Evolutionary conservation across 2,329 filamentous ascomycete genomes (phyloP), one percentile per base, ranked within the genome.

Genomic region (Ploettnerulaceae sp.): DNA sequence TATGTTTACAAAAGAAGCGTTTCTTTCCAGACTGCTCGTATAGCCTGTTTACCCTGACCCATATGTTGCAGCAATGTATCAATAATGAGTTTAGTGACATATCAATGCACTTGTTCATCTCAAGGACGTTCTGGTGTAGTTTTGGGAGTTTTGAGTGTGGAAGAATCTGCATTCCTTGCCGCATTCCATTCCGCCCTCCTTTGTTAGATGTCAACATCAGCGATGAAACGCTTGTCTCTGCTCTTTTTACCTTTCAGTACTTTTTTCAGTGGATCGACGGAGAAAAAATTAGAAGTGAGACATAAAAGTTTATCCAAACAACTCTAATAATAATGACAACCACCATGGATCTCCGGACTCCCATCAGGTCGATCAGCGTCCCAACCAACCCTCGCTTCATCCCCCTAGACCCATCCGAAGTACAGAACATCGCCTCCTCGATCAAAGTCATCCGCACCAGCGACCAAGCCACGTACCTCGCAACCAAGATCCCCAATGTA

Each of bases 401-500:
- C 29, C 45, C 48, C 15, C 49, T 49, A 26, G 44, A 58, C 21
- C 49, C 55, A 3, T 20, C 12, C 5, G 55, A 58, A 47, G 25
- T 33, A 11, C 39, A 49, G 14, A 18, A 28, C 20, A 15, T 47
- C n/a, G 35, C 46, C 22, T 59, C 52, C 14, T 54, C 56, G 9
- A 47, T 57, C 14, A 51, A 48, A 39, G 52, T 61, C 12, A 44
- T 61, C 12, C 52, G 57, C 7, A 48, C 48, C 17, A 50, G 49
- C 28, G 56, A 60, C 43, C 58, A 60, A 28, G 43, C 47, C 14
- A 33, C 31, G 9, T 61, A 54, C 43, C 52, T 61, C 7, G 56
- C 57, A 5, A 47, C 54, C 17, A 48, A 50, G 14, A 50, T 61
- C 15, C 53, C 55, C 5, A 37, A 39, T 8, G 31, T 45, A 14